phyloP scores from a whole-genome alignment of 2,329 filamentous ascomycete species.

The Coleophoma cylindrospora region DNA sequence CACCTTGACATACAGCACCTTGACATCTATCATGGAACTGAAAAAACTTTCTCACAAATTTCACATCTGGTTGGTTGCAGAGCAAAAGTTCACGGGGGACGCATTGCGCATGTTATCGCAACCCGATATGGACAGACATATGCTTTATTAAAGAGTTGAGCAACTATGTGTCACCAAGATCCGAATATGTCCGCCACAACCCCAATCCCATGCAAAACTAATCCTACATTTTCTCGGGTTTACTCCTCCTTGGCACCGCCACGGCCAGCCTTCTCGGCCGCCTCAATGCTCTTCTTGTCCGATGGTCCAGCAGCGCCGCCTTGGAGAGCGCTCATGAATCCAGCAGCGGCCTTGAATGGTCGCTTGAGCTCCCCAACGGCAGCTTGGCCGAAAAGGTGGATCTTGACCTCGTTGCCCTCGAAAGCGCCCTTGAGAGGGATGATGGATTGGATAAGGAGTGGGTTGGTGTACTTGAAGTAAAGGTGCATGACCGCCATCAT shows the following conservation, averaged over 20 bases:
- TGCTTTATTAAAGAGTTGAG: no score
- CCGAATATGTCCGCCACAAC: not conserved
- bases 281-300: slow-evolving; percentile 85
- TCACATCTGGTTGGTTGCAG: no score
- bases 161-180: no score
- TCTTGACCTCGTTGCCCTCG: slow-evolving; percentile 94
- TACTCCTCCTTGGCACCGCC: slow-evolving; percentile 70
- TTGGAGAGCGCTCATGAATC: slow-evolving; percentile 77
- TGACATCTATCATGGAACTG: no score
- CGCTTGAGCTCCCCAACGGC: slow-evolving; percentile 89
- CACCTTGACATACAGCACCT: no score
- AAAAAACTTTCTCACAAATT: no score
- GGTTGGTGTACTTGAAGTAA: slow-evolving; percentile 99
- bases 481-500: slow-evolving; percentile 99
- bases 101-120: no score
- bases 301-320: slow-evolving; percentile 63
- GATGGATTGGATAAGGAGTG: slow-evolving; percentile 96
- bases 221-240: not conserved
- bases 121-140: no score
- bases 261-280: slow-evolving; percentile 69
- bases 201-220: not conserved
- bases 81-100: no score
- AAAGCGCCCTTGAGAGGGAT: slow-evolving; percentile 94
- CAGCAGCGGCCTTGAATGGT: slow-evolving; percentile 83
- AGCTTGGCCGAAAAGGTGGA: slow-evolving; percentile 83